Base-by-base conservation (phyloP, 495 filamentous ascomycete species). In the Staphylotrichum longicolle region DNA sequence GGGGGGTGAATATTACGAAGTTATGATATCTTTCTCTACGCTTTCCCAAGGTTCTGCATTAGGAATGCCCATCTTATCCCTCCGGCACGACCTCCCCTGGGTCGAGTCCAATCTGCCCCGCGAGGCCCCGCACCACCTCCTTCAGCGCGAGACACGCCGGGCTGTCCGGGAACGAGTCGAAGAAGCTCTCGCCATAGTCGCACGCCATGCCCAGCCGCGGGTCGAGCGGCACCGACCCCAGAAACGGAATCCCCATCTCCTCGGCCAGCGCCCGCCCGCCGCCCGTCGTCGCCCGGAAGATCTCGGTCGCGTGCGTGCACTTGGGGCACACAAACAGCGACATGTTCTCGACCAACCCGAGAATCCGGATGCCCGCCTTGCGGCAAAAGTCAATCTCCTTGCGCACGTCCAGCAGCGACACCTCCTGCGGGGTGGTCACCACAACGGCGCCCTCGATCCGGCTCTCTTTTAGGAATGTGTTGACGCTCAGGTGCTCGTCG, bases 311-410 rank as follows among this genome's bases (percentile, higher is more conserved):
- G 61, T 90, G 84, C 41, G 81, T 87, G 73, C 94, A 98, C 44
- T 88, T 91, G 4, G 90, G 91, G 72, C 94, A 98, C 44, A 98
- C 91, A 73, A 96, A 98, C 9, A 91, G 91, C 53, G 85, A 88
- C 94, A 98, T 98, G 72, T 98, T 98, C 80, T 98, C 94, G 44
- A 97, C 95, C 12, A 98, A 75, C 0, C 94, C 95, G 27, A 98
- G 68, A 3, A 98, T 82, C 41, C 78, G 81, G 57, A 98, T 97
- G 2, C 90, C 92, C 5, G 95, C 95, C 75, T 98, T 98, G 55
- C 85, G 81, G 72, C 95, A 98, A 68, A 98, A 98, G 68, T 97
- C 92, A 53, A 98, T 91, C 71, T 98, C 94, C 71, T 96, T 96
- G 63, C 94, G 78, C 34, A 98, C 94, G 72, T 98, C 94, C 52